A percentile compares a stretch with the other conserved stretches of the same genome.
Evolutionary conservation across 345 rosid species (phyloP).

Genomic region (Linum lewisii): DNA sequence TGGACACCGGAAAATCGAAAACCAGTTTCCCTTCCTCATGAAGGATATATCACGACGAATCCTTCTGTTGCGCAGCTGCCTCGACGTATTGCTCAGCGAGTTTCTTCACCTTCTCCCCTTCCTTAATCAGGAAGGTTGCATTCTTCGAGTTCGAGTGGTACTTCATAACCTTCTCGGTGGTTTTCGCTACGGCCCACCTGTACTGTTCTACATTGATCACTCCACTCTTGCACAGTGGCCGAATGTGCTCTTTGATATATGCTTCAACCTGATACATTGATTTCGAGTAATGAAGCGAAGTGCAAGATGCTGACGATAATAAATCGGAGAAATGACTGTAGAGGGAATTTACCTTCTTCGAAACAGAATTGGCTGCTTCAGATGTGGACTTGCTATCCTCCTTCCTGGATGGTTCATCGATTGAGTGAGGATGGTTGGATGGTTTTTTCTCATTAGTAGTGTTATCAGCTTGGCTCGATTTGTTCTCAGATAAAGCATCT

Average conservation of each 20-base stretch:
- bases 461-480: conserved; percentile 22
- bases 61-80: conserved; percentile 27
- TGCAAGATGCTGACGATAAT: not conserved
- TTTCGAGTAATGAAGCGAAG: not conserved
- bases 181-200: conserved; percentile 82
- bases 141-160: conserved; percentile 67
- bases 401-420: conserved; percentile 25
- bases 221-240: conserved; percentile 89
- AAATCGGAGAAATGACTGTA: not conserved
- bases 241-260: conserved; percentile 89
- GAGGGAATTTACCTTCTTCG: conserved; percentile 48
- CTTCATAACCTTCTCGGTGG: conserved; percentile 86
- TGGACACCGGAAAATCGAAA: no score
- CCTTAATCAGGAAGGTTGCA: conserved; percentile 85
- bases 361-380: conserved; percentile 30
- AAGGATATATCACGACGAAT: not conserved
- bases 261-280: conserved; percentile 58
- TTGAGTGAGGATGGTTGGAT: conserved; percentile 21
- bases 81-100: conserved; percentile 90
- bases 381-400: conserved; percentile 32
- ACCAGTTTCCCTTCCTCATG: no score
- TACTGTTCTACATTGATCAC: conserved; percentile 75
- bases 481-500: conserved; percentile 14
- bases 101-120: conserved; percentile 96
- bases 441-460: conserved; percentile 21